Evolutionary conservation across 495 filamentous ascomycete genomes (phyloP), one percentile per base, ranked within the genome.

Genomic region (Penicillium coprophilum): DNA sequence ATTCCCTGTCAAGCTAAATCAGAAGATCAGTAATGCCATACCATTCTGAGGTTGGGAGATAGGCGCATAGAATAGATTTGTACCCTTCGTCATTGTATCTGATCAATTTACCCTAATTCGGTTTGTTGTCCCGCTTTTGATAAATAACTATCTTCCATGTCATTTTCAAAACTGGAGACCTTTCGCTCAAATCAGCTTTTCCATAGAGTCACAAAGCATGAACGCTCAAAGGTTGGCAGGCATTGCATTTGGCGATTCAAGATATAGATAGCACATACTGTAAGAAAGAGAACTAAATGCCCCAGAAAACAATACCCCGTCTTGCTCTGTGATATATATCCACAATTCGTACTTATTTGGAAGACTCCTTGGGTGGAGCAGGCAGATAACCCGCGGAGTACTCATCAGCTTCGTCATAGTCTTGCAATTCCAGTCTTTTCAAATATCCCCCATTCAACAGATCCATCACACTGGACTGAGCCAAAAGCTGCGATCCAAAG

Each of bases 1-100:
- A 19, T 77, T 75, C 56, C 82, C 82, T 4, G 82, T 81, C 0
- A 82, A 84, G 55, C 54, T 80, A 10, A 83, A 81, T 58, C 79
- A 77, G 28, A 55, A 75, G 53, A 73, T 85, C 47, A 79, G 70
- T 54, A 73, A 84, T 64, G 73, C 76, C 10, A 82, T 85, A 65
- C 82, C 82, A 0, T 69, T 82, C 34, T 81, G 67, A 81, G 46
- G 11, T 5, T 17, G 21, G 8, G 3, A 17, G 11, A 15, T 28
- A 24, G 41, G 23, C 30, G 11, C 15, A 46, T 32, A 8, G n/a
- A 19, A 7, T 28, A 28, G 6, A 6, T 19, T 17, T 38, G 6
- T 19, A 9, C 19, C 2, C 12, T 8, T 28, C 30, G 28, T 38
- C 11, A 38, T 40, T 6, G 31, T n/a, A 12, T 32, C 45, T 47